phyloP scores from a whole-genome alignment of 345 rosid species.

The Capsella bursapastoris region DNA sequence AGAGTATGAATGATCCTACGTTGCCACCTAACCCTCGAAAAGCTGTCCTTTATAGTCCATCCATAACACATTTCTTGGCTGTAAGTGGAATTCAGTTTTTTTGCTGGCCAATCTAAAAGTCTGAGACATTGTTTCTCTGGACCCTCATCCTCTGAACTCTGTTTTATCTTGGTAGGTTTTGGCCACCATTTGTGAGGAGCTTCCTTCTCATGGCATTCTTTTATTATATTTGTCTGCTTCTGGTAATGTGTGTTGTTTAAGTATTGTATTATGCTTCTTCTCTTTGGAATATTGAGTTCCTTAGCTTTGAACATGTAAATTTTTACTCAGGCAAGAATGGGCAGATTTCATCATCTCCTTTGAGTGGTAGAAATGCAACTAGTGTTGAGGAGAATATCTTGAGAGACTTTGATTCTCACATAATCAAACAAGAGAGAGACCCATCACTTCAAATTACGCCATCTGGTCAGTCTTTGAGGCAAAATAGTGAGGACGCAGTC shows the following conservation, averaged over 20 bases:
- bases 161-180: slow-evolving; percentile 60
- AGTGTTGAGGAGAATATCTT: slow-evolving; percentile 51
- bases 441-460: slow-evolving; percentile 52
- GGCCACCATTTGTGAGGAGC: slow-evolving; percentile 88
- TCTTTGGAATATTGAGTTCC: slow-evolving; percentile 32
- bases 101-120: neutral
- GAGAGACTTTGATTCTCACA: slow-evolving; percentile 58
- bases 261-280: slow-evolving; percentile 9
- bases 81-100: slow-evolving; percentile 53
- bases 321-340: slow-evolving; percentile 57
- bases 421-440: slow-evolving; percentile 53
- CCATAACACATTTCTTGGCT: slow-evolving; percentile 86
- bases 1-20: slow-evolving; percentile 85
- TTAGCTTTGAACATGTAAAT: slow-evolving; percentile 38
- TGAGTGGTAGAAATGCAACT: slow-evolving; percentile 54
- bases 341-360: slow-evolving; percentile 52
- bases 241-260: slow-evolving; percentile 52
- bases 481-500: slow-evolving; percentile 55
- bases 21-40: slow-evolving; percentile 88
- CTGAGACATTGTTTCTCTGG: slow-evolving; percentile 1
- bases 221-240: slow-evolving; percentile 89
- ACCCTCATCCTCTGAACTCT: slow-evolving; percentile 31
- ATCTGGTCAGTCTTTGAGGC: slow-evolving; percentile 49
- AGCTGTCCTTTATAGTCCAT: slow-evolving; percentile 86
- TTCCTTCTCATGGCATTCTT: slow-evolving; percentile 79